A percentile compares a stretch with the other conserved stretches of the same genome.
Evolutionary conservation across 2,329 filamentous ascomycete genomes (phyloP).

Genomic region (Fusarium drepaniforme): DNA sequence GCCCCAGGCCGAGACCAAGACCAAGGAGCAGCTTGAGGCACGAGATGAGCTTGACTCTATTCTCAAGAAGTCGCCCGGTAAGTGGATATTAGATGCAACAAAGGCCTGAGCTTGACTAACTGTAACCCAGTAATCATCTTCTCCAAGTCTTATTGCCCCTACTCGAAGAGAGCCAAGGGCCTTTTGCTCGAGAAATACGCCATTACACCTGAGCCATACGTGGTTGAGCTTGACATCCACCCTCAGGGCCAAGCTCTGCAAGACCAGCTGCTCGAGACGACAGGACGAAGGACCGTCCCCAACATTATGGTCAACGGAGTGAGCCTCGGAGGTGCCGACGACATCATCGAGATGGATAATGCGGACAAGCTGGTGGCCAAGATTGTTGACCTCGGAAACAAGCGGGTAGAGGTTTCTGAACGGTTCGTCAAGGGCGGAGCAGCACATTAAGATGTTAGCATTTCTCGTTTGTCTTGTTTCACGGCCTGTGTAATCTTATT

Average conservation of each 20-base stretch:
- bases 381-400: slow-evolving; percentile 80
- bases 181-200: slow-evolving; percentile 87
- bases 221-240: slow-evolving; percentile 92
- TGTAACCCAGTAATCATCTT: slow-evolving; percentile 84
- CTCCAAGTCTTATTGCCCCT: slow-evolving; percentile 93
- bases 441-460: slow-evolving; percentile 8
- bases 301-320: slow-evolving; percentile 91
- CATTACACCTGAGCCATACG: slow-evolving; percentile 84
- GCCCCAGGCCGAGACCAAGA: slow-evolving; percentile 66
- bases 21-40: slow-evolving; percentile 72
- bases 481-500: slow-evolving; percentile 21
- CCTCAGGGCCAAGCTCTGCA: slow-evolving; percentile 81
- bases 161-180: slow-evolving; percentile 85
- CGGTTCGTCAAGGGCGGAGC: slow-evolving; percentile 48
- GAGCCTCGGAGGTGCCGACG: slow-evolving; percentile 91
- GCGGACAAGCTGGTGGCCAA: slow-evolving; percentile 76
- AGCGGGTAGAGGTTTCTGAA: slow-evolving; percentile 67
- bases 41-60: slow-evolving; percentile 82
- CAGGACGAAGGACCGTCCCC: slow-evolving; percentile 87
- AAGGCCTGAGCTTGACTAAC: slow-evolving; percentile 22
- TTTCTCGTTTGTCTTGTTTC: slow-evolving; percentile 6
- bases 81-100: slow-evolving; percentile 43
- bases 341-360: slow-evolving; percentile 79
- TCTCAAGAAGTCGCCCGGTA: slow-evolving; percentile 87
- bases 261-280: slow-evolving; percentile 76